Conservation (phyloP, 345 rosid species). For the Schrenkiella parvula region DNA sequence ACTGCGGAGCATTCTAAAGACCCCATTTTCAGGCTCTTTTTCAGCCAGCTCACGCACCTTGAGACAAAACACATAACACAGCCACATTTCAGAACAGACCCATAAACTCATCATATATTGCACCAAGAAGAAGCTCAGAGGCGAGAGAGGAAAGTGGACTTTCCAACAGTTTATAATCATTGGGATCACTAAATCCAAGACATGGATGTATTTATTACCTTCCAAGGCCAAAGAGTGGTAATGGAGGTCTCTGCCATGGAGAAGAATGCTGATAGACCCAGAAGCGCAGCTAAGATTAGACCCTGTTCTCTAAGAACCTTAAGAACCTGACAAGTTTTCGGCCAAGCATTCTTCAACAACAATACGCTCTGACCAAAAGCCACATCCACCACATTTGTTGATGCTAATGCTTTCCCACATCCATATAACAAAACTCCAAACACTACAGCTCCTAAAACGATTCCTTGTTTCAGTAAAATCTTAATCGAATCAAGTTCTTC, state of each 20-base stretch:
- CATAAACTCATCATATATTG: neutral
- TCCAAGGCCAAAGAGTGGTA: slow-evolving; percentile 85
- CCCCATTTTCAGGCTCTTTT: slow-evolving; percentile 90
- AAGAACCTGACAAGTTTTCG: slow-evolving; percentile 56
- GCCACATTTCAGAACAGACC: neutral
- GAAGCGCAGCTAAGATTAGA: slow-evolving; percentile 53
- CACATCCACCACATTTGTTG: slow-evolving; percentile 49
- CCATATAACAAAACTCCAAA: slow-evolving; percentile 51
- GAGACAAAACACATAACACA: slow-evolving; percentile 22
- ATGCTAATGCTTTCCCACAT: slow-evolving; percentile 54
- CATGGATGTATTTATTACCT: slow-evolving; percentile 34
- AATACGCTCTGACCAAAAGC: slow-evolving; percentile 49
- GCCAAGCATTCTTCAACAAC: slow-evolving; percentile 57
- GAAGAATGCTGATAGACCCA: slow-evolving; percentile 69
- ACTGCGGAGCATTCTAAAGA: slow-evolving; percentile 89
- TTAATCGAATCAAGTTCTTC: slow-evolving; percentile 30
- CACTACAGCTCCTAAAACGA: slow-evolving; percentile 50
- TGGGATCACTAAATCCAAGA: neutral
- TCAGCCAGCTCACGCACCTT: slow-evolving; percentile 96
- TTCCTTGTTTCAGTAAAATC: slow-evolving; percentile 40
- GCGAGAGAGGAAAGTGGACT: neutral
- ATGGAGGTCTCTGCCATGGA: slow-evolving; percentile 92
- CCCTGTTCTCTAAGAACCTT: slow-evolving; percentile 69
- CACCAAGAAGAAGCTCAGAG: neutral
- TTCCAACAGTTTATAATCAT: neutral